Evolutionary conservation across 805 yeast genomes (phyloP).

Genomic region (Suhomyces faveliae): DNA sequence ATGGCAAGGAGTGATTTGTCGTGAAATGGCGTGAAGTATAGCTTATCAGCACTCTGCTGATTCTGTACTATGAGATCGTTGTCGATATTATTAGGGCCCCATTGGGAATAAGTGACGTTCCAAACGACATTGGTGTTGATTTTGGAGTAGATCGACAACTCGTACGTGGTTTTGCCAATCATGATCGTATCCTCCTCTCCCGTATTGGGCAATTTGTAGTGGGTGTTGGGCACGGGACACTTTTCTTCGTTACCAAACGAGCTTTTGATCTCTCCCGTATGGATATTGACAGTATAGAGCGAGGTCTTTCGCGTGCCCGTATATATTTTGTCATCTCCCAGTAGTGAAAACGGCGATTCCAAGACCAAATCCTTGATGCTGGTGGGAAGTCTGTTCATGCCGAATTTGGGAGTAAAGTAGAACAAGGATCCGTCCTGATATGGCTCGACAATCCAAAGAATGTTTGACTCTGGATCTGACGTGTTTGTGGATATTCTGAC

Average conservation of each 20-base stretch:
- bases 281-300: conserved; percentile 68
- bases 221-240: conserved; percentile 36
- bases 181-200: conserved; percentile 42
- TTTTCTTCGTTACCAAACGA: conserved; percentile 55
- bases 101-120: conserved; percentile 81
- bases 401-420: conserved; percentile 71
- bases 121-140: conserved; percentile 59
- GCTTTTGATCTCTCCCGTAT: conserved; percentile 69
- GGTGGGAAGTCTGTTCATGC: conserved; percentile 79
- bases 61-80: conserved; percentile 49
- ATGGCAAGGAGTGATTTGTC: conserved; percentile 78
- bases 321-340: conserved; percentile 75
- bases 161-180: conserved; percentile 72
- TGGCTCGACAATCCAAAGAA: conserved; percentile 89
- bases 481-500: conserved; percentile 43
- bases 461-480: conserved; percentile 22
- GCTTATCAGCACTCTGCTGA: conserved; percentile 61
- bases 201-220: conserved; percentile 13
- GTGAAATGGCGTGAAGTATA: conserved; percentile 81
- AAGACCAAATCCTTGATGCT: conserved; percentile 72
- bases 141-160: conserved; percentile 72
- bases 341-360: conserved; percentile 81
- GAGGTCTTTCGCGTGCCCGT: conserved; percentile 82
- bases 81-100: conserved; percentile 92
- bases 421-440: conserved; percentile 78